Conservation (phyloP, 2,329 filamentous ascomycete species). For the Apiospora arundinis region DNA sequence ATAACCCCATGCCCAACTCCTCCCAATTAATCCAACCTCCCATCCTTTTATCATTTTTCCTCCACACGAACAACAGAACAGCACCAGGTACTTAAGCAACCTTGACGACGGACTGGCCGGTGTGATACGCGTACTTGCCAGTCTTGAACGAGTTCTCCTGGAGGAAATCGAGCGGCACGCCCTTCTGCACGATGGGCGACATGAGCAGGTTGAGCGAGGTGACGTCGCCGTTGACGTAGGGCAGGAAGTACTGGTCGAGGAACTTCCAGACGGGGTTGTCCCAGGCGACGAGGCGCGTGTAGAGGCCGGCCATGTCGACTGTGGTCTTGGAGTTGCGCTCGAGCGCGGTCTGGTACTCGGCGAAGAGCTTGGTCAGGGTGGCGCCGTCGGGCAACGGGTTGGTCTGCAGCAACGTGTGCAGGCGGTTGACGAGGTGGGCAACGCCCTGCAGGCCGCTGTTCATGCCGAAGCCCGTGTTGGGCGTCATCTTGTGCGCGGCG, state of each 20-base stretch:
- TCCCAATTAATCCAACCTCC: background rate
- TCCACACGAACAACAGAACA: background rate
- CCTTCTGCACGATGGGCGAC: slow-evolving; percentile 26
- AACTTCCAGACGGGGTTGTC: slow-evolving; percentile 29
- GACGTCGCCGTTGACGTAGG: slow-evolving; percentile 26
- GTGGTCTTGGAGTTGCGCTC: slow-evolving; percentile 31
- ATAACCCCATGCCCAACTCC: background rate
- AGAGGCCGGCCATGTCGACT: slow-evolving; percentile 30
- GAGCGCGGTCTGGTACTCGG: slow-evolving; percentile 32
- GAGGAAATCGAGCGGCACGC: slow-evolving; percentile 25
- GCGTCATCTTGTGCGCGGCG: slow-evolving; percentile 43
- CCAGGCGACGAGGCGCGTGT: slow-evolving; percentile 27
- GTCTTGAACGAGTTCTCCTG: slow-evolving; percentile 25
- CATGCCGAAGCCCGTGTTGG: slow-evolving; percentile 41
- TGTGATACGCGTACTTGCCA: slow-evolving; percentile 23
- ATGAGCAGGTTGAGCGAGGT: slow-evolving; percentile 25
- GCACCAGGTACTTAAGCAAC: background rate
- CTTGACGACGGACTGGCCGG: slow-evolving; percentile 6
- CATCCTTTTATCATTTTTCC: background rate
- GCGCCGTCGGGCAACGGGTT: slow-evolving; percentile 27
- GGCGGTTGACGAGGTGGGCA: slow-evolving; percentile 36
- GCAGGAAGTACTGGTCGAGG: slow-evolving; percentile 26
- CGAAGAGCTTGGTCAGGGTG: slow-evolving; percentile 31
- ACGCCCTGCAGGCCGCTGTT: slow-evolving; percentile 41
- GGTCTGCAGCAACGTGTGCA: slow-evolving; percentile 30